phyloP scores from a whole-genome alignment of 2,329 filamentous ascomycete species.

The Diaporthe vaccinii region DNA sequence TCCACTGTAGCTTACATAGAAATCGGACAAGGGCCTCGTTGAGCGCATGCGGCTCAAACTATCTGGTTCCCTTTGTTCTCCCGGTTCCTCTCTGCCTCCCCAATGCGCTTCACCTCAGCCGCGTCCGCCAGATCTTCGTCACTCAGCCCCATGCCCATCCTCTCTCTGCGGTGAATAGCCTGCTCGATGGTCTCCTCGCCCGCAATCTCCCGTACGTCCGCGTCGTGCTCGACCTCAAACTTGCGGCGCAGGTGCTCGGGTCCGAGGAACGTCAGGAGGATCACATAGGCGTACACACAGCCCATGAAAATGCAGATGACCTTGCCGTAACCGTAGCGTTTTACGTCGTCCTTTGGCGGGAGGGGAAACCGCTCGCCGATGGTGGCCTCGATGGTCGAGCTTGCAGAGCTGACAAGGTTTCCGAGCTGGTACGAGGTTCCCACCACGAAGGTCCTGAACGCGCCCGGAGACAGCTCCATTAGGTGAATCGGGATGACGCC shows the following conservation, averaged over 20 bases:
- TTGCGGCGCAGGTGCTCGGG: slow-evolving; percentile 66
- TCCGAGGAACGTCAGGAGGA: slow-evolving; percentile 73
- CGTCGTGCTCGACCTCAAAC: slow-evolving; percentile 65
- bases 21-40: neutral
- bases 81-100: slow-evolving; percentile 21
- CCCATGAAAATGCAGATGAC: slow-evolving; percentile 95
- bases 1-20: too few relatives aligned
- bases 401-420: slow-evolving; percentile 78
- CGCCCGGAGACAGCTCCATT: slow-evolving; percentile 81
- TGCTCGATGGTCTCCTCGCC: slow-evolving; percentile 53
- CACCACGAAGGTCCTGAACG: slow-evolving; percentile 81
- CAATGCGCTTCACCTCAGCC: slow-evolving; percentile 37
- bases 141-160: slow-evolving; percentile 48
- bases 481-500: slow-evolving; percentile 82
- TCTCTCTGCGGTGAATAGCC: slow-evolving; percentile 60
- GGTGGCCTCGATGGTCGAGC: slow-evolving; percentile 81
- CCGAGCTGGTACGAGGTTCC: slow-evolving; percentile 83
- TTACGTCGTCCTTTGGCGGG: slow-evolving; percentile 62
- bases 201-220: slow-evolving; percentile 61
- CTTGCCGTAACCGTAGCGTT: slow-evolving; percentile 80
- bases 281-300: slow-evolving; percentile 78
- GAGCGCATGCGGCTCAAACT: neutral
- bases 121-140: slow-evolving; percentile 48
- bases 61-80: slow-evolving; percentile 11
- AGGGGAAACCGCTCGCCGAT: slow-evolving; percentile 83